Evolutionary conservation across 345 rosid genomes (phyloP), one percentile per base, ranked within the genome.

Genomic region (Hirschfeldia incana): DNA sequence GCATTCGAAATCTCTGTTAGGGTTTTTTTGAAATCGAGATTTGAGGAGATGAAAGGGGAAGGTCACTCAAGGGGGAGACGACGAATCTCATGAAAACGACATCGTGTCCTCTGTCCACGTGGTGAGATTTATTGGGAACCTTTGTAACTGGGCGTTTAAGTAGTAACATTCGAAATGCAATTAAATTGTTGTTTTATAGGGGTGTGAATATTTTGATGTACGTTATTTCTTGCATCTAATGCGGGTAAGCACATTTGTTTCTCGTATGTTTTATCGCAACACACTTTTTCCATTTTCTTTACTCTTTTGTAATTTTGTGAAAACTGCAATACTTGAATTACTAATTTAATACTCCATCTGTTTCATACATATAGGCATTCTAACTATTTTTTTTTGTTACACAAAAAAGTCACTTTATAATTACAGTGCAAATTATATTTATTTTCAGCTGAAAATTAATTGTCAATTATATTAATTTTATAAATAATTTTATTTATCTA

Each of bases 41-140:
- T 60, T 62, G 12, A 7, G 12, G 34, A 10, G 73, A 58, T 28
- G 51, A 72, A 28, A 11, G 72, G 70, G 66, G 16, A 16, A 29
- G 51, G 32, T 62, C 8, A 62, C 33, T 5, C 10, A 55, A 32
- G 46, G 46, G 12, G 69, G 6, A 76, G 66, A 69, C 51, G 70
- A 17, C 70, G 74, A 78, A 75, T 7, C 39, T 74, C 37, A 4
- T 8, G 28, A 33, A 68, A 29, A 67, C 82, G 64, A 87, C n/a
- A 13, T 2, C 61, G 21, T 21, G 21, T 21, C 69, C 12, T 1
- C 6, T 44, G 61, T 76, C 63, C 69, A 76, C 69, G 80, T 76
- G 69, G 62, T 76, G 49, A 60, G 32, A 0, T 12, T 28, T 67
- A 2, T 67, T n/a, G 58, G 76, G 78, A 34, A 17, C 36, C 1